Conservation (phyloP, 495 filamentous ascomycete species). For the Clavariopsis aquatica region DNA sequence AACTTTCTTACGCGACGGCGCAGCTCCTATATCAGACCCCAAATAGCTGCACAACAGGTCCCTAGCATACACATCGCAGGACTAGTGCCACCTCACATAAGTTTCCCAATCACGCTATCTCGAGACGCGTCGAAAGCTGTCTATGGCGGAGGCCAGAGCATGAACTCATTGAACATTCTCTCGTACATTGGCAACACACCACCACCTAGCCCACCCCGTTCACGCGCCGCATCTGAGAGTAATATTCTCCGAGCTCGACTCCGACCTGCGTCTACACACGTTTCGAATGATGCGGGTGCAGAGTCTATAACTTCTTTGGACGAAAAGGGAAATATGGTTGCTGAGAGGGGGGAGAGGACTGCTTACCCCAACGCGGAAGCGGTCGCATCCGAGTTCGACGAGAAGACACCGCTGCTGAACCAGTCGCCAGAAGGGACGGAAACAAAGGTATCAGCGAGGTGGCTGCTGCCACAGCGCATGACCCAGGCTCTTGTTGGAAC, state of each 20-base stretch:
- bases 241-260: conserved; percentile 28
- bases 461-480: conserved; percentile 61
- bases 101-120: background rate
- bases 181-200: conserved; percentile 71
- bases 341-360: conserved; percentile 13
- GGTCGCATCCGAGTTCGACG: conserved; percentile 51
- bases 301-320: conserved; percentile 19
- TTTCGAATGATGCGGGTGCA: conserved; percentile 31
- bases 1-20: background rate
- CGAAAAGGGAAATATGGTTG: conserved; percentile 32
- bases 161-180: conserved; percentile 98
- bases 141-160: conserved; percentile 64
- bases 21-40: background rate
- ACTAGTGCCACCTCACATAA: background rate
- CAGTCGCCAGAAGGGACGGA: conserved; percentile 22
- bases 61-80: conserved; percentile 12
- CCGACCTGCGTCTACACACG: conserved; percentile 2
- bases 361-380: conserved; percentile 21
- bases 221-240: conserved; percentile 35
- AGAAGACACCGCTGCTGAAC: conserved; percentile 66
- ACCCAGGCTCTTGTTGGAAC: conserved; percentile 64
- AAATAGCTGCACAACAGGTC: background rate
- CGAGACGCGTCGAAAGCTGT: background rate
- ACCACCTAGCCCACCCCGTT: conserved; percentile 43
- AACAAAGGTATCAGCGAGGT: conserved; percentile 43